A percentile compares a stretch with the other conserved stretches of the same genome.
Conservation (phyloP, 2,329 filamentous ascomycete species). For the Penicillium brevicompactum region DNA sequence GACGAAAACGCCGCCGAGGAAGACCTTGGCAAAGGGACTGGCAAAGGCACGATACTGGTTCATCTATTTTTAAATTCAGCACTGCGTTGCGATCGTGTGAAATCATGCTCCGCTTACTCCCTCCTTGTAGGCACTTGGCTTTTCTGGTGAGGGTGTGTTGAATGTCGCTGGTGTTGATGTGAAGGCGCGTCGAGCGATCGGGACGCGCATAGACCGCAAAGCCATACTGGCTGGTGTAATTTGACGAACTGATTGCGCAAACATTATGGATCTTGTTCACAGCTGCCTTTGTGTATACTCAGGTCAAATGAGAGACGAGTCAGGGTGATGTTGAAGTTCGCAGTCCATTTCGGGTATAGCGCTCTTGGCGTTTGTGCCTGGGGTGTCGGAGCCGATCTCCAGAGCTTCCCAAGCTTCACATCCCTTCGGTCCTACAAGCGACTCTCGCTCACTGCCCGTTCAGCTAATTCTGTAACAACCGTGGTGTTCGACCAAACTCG, state of each 20-base stretch:
- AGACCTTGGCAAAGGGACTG: slow-evolving; percentile 51
- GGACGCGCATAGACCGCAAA: slow-evolving; percentile 8
- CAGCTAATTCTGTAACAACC: no score
- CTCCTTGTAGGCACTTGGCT: slow-evolving; percentile 28
- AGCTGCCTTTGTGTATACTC: background rate
- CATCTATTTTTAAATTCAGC: slow-evolving; percentile 31
- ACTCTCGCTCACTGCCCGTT: no score
- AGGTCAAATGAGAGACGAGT: slow-evolving; percentile 5
- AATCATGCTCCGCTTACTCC: slow-evolving; percentile 24
- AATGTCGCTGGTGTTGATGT: slow-evolving; percentile 8
- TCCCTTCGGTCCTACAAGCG: background rate
- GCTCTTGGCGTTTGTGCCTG: slow-evolving; percentile 6
- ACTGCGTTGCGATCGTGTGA: background rate
- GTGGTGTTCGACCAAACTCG: no score
- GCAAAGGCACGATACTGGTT: slow-evolving; percentile 43
- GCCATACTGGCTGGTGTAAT: background rate
- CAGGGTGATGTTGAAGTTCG: slow-evolving; percentile 16
- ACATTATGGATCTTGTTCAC: background rate
- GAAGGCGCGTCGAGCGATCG: slow-evolving; percentile 3
- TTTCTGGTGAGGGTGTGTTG: slow-evolving; percentile 6
- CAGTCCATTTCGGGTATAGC: slow-evolving; percentile 5
- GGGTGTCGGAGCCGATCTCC: slow-evolving; percentile 2
- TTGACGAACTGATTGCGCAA: slow-evolving; percentile 2
- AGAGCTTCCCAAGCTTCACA: background rate
- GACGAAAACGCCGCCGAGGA: slow-evolving; percentile 51